These are phyloP conservation scores for Cladorrhinum samala DNA, from an alignment of 495 filamentous ascomycete species.

Conservation along the genomic window DNA sequence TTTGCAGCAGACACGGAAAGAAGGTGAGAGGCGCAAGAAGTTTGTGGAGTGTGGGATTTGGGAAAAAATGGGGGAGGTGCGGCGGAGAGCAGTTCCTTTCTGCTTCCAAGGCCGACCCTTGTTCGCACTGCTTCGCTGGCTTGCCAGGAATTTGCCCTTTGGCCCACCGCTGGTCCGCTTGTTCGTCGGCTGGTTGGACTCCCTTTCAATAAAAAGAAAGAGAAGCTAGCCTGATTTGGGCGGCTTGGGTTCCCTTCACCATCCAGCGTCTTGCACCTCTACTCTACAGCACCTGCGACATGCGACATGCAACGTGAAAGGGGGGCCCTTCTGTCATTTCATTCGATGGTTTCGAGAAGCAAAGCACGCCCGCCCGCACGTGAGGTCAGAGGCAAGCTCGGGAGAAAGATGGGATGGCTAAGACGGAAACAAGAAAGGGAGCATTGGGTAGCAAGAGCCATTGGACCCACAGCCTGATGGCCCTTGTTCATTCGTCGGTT, in stretches of 20 bases:
- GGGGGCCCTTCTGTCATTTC: too few relatives aligned
- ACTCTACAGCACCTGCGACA: too few relatives aligned
- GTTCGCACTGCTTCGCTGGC: constrained; percentile 19
- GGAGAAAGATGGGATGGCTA: background rate
- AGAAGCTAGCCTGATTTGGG: background rate
- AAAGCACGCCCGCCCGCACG: too few relatives aligned
- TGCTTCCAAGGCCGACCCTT: constrained; percentile 22
- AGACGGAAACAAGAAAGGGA: background rate
- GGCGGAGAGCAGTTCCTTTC: constrained; percentile 23
- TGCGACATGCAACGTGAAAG: too few relatives aligned
- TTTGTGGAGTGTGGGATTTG: constrained; percentile 19
- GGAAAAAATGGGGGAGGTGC: constrained; percentile 36
- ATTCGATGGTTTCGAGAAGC: too few relatives aligned
- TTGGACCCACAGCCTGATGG: too few relatives aligned
- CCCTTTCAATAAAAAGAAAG: too few relatives aligned
- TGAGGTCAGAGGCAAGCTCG: background rate
- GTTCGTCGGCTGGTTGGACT: too few relatives aligned
- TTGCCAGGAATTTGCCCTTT: background rate
- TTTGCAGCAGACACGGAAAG: background rate
- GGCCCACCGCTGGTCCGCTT: background rate
- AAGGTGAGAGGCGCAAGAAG: constrained; percentile 11
- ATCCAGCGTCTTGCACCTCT: background rate
- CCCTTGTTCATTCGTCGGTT: background rate
- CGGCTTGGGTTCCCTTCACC: background rate
- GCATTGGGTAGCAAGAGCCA: background rate